A percentile compares a stretch with the other conserved stretches of the same genome.
phyloP scores from a whole-genome alignment of 208 protist species.

The Crithidia acanthocephali region DNA sequence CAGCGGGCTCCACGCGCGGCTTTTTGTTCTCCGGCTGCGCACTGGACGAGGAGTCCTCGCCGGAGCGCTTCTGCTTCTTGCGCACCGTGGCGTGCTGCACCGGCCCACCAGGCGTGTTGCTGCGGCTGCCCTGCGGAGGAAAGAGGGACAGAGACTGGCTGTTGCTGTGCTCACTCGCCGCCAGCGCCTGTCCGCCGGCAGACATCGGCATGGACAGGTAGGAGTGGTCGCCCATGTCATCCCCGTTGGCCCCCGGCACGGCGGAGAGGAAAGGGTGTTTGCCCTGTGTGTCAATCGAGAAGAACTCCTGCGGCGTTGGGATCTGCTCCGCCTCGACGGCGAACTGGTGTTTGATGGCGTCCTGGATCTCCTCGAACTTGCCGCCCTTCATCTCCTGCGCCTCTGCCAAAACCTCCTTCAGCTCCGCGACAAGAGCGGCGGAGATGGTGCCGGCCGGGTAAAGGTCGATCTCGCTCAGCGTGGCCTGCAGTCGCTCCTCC shows the following conservation, averaged over 20 bases:
- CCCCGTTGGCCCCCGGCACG: conserved; percentile 47
- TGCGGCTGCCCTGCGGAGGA: conserved; percentile 61
- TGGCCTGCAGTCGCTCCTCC: conserved; percentile 65
- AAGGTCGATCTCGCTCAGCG: conserved; percentile 60
- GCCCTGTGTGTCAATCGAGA: conserved; percentile 40
- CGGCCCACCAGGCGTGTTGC: conserved; percentile 37
- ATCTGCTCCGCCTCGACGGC: conserved; percentile 59
- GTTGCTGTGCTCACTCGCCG: conserved; percentile 56
- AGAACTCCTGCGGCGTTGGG: conserved; percentile 67
- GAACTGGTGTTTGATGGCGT: conserved; percentile 78
- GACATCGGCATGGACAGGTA: conserved; percentile 82
- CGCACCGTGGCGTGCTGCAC: conserved; percentile 62
- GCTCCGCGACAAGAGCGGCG: conserved; percentile 56
- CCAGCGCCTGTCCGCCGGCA: conserved; percentile 50
- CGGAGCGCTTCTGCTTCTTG: conserved; percentile 73
- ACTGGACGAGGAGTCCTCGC: conserved; percentile 22
- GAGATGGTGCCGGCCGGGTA: conserved; percentile 61
- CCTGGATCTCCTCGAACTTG: conserved; percentile 68
- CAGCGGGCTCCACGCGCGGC: conserved; percentile 26
- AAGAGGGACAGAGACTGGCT: conserved; percentile 84
- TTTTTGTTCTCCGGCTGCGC: conserved; percentile 40
- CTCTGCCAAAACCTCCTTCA: conserved; percentile 78
- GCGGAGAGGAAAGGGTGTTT: conserved; percentile 72
- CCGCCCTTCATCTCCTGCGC: conserved; percentile 81
- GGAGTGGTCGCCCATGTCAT: conserved; percentile 46